A percentile compares a stretch with the other conserved stretches of the same genome.
phyloP scores from a whole-genome alignment of 2,329 filamentous ascomycete species.

The Colletotrichum truncatum region DNA sequence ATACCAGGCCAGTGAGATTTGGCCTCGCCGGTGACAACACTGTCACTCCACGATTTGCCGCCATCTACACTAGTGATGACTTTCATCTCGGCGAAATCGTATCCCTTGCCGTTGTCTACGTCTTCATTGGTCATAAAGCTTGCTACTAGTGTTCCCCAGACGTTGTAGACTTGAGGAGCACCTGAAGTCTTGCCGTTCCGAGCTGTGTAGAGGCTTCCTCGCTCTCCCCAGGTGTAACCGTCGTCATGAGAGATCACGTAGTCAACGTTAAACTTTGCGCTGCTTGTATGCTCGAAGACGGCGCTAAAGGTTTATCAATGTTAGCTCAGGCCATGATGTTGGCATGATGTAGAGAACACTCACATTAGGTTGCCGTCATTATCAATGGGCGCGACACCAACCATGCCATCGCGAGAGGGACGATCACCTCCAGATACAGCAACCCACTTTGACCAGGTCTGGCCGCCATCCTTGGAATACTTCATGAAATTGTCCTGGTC shows the following conservation, averaged over 20 bases:
- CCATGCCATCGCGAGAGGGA: constrained; percentile 53
- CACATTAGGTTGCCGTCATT: constrained; percentile 43
- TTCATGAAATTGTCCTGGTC: constrained; percentile 54
- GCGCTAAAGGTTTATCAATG: constrained; percentile 32
- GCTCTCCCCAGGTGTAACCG: constrained; percentile 49
- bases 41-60: constrained; percentile 37
- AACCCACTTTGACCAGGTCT: constrained; percentile 44
- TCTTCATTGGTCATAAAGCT: constrained; percentile 58
- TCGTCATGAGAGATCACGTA: constrained; percentile 50
- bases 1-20: constrained; percentile 43
- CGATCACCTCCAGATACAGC: constrained; percentile 45
- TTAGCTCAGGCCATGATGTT: neutral
- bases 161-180: constrained; percentile 52
- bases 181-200: constrained; percentile 43
- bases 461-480: constrained; percentile 48
- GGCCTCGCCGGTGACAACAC: constrained; percentile 36
- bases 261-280: constrained; percentile 44
- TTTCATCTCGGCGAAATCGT: constrained; percentile 36
- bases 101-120: constrained; percentile 36
- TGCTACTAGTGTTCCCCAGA: constrained; percentile 50
- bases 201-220: constrained; percentile 47
- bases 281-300: constrained; percentile 52
- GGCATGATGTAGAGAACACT: constrained; percentile 13
- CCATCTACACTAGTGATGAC: constrained; percentile 39
- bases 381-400: constrained; percentile 47